These are phyloP conservation scores for Barnettozyma salicaria DNA, from an alignment of 805 yeast species.

Conservation along the genomic window DNA sequence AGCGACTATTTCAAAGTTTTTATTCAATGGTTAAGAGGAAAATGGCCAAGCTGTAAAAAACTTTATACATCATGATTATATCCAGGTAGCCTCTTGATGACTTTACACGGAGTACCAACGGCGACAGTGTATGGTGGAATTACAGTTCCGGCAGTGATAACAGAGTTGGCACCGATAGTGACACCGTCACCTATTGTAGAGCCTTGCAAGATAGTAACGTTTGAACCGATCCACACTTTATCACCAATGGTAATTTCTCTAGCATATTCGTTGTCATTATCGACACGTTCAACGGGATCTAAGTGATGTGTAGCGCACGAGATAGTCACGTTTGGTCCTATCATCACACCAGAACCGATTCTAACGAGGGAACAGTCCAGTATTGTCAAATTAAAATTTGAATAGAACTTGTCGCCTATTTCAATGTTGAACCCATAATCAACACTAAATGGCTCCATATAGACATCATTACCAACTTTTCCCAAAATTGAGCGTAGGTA, in stretches of 20 bases:
- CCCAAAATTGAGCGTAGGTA: slow-evolving; percentile 43
- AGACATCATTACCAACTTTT: slow-evolving; percentile 30
- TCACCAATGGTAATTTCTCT: slow-evolving; percentile 53
- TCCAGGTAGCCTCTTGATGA: slow-evolving; percentile 30
- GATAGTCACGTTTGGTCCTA: slow-evolving; percentile 59
- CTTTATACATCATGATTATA: slow-evolving; percentile 11
- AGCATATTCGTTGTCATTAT: slow-evolving; percentile 42
- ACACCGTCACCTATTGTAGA: slow-evolving; percentile 57
- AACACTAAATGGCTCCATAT: slow-evolving; percentile 47
- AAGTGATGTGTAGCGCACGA: slow-evolving; percentile 62
- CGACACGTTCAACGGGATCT: slow-evolving; percentile 39
- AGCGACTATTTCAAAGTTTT: slow-evolving; percentile 21
- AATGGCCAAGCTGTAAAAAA: not conserved
- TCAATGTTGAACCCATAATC: slow-evolving; percentile 63
- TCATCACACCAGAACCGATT: slow-evolving; percentile 52
- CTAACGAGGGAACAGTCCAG: slow-evolving; percentile 56
- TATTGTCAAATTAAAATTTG: slow-evolving; percentile 48
- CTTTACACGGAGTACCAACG: slow-evolving; percentile 59
- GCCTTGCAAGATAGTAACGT: slow-evolving; percentile 53
- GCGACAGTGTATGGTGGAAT: slow-evolving; percentile 51
- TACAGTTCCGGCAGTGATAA: slow-evolving; percentile 44
- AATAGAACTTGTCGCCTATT: slow-evolving; percentile 53
- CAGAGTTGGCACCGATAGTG: slow-evolving; percentile 63
- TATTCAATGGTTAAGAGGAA: slow-evolving; percentile 13
- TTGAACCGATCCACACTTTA: slow-evolving; percentile 64